Evolutionary conservation across 805 yeast species (phyloP), one percentile per base, ranked within the genome.

Genomic region (Maudiozyma saulgeensis): DNA sequence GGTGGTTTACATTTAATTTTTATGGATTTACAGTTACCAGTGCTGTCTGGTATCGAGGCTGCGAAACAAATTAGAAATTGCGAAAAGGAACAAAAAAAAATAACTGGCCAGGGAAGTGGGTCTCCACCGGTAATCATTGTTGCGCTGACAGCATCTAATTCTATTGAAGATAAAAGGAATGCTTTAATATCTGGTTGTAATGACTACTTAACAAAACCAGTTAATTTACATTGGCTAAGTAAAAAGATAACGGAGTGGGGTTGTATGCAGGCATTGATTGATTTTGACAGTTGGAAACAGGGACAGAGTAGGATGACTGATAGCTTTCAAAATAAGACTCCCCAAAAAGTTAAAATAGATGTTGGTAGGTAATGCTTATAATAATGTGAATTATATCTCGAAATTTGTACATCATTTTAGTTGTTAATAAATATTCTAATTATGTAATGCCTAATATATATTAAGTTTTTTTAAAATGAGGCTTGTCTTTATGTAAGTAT

Each of bases 61-160:
- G 86, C 98, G 1, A 84, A 85, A 60, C 96, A 88, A 59, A 93
- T 93, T 40, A 74, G 99, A 48, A 74, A 90, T 44, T 70, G 89
- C 43, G 99, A 93, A 62, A 79, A 80, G 56, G 68, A 83, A 35
- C 43, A 41, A 41, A 46, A 46, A 18, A 21, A 31, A 21, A 9
- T 3, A 6, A 15, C 18, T 2, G 32, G n/a, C 11, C 88, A 89
- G 62, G 39, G 40, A 8, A 32, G 40, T 28, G 77, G 87, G 54
- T 84, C 95, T 0, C 99, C 99, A 0, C 99, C 99, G 0, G 96
- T 95, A n/a, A 93, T 93, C 49, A 91, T 93, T 47, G 99, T 93
- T 19, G 99, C 99, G 0, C 71, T 93, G 46, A 93, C 99, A 1
- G 99, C 99, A 0, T 82, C 93, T 7, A 85, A 93, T 16, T 78